Conservation (phyloP, 441 rosid species). For the Syzygium syzygioides region DNA sequence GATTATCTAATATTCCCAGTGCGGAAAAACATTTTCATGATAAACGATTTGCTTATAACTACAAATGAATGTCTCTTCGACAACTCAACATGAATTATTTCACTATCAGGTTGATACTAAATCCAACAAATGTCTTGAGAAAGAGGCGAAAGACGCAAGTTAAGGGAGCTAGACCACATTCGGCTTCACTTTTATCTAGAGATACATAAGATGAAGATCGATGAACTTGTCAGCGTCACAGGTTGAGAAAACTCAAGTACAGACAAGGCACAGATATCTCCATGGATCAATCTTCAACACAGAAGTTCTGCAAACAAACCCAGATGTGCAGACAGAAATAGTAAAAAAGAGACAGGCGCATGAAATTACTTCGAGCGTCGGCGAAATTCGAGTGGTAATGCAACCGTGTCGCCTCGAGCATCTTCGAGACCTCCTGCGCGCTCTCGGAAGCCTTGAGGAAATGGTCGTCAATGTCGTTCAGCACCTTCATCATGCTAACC, state of each 20-base stretch:
- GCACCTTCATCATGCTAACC: conserved; percentile 39
- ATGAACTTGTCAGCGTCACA: background rate
- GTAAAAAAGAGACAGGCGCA: background rate
- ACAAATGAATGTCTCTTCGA: background rate
- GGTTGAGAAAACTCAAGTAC: background rate
- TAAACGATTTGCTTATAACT: background rate
- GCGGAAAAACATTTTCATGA: background rate
- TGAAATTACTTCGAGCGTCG: conserved; percentile 44
- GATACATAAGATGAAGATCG: background rate
- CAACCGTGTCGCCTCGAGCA: conserved; percentile 62
- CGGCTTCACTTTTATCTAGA: background rate
- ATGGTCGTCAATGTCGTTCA: conserved; percentile 51
- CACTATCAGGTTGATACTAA: background rate
- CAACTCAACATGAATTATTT: background rate
- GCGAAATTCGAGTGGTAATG: conserved; percentile 78
- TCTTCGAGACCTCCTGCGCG: conserved; percentile 55
- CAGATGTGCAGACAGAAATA: background rate
- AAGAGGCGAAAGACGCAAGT: background rate
- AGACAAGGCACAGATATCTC: background rate
- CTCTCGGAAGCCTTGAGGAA: conserved; percentile 56
- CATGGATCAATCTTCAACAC: background rate
- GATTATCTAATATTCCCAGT: background rate
- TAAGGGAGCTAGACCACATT: background rate
- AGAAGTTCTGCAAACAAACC: background rate
- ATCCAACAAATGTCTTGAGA: background rate